phyloP scores from a whole-genome alignment of 441 rosid genomes.

The Arabidopsis lyrata region DNA sequence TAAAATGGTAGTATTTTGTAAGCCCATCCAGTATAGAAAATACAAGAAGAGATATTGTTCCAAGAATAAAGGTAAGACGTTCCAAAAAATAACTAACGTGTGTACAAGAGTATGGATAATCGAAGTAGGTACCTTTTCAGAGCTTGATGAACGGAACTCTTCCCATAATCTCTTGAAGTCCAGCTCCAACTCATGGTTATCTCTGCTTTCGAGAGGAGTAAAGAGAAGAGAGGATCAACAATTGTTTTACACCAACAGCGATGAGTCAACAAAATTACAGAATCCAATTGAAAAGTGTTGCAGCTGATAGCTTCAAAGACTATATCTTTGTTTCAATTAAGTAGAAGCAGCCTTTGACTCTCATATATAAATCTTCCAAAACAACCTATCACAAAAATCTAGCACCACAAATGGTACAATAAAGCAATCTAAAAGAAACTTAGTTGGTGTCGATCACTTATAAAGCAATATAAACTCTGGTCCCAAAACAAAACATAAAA shows the following conservation, averaged over 20 bases:
- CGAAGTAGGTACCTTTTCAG: constrained; percentile 76
- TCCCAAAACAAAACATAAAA: constrained; percentile 21
- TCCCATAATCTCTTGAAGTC: constrained; percentile 99
- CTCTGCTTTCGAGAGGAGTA: constrained; percentile 56
- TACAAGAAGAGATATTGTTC: constrained; percentile 14
- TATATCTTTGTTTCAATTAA: background rate
- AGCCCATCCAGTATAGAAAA: constrained; percentile 24
- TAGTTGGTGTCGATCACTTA: no score
- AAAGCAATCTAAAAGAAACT: background rate
- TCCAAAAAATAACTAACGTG: background rate
- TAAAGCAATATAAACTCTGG: constrained; percentile 14
- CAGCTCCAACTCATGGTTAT: constrained; percentile 91
- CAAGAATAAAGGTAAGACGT: constrained; percentile 19
- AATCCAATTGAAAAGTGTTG: constrained; percentile 15
- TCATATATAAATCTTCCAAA: constrained; percentile 19
- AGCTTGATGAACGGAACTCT: constrained; percentile 98
- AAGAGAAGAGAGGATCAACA: constrained; percentile 32
- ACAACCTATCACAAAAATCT: constrained; percentile 21
- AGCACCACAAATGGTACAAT: constrained; percentile 32
- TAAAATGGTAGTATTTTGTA: constrained; percentile 26
- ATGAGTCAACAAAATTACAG: constrained; percentile 19
- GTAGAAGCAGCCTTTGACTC: constrained; percentile 33
- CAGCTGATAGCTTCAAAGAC: constrained; percentile 10
- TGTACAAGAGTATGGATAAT: constrained; percentile 15
- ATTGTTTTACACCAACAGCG: constrained; percentile 17